Base-by-base conservation (phyloP, 306 rosid species). In the Crotalaria pallida region DNA sequence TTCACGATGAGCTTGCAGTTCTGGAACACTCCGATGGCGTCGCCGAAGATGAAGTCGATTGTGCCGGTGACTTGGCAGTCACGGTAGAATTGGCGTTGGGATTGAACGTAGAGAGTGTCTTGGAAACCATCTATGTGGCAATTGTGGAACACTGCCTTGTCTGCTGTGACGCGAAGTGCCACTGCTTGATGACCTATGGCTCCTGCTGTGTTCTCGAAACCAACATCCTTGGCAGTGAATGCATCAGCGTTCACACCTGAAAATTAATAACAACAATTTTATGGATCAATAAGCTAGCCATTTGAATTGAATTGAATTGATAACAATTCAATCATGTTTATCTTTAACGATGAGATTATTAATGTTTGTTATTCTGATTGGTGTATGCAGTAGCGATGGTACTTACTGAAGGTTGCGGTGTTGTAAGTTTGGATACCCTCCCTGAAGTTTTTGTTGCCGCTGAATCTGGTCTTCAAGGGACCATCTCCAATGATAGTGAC, bases 401-500 rank as follows among this genome's bases (percentile, higher is more conserved):
- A 43, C 81, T 52, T 62, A 92, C 98, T 53, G 49, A 94, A 65
- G 1, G 99, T 89, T 3, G 99, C 81, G 0, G 92, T 84, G 29
- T 24, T 15, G 80, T 82, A 87, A 1, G 97, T 88, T 15, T 77
- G 79, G 8, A 59, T 0, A 5, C 96, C 97, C 18, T 86, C 92
- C 0, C 11, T 10, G 12, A 13, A 87, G 86, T 83, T 87, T 69
- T 24, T 74, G 53, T 0, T 58, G 5, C 86, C 88, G 16, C 88
- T 80, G 85, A 95, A 79, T 62, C 11, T 85, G 51, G 96, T 89
- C 78, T 75, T 80, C 1, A 85, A 83, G 23, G 99, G 89, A 61
- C 99, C 99, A 56, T 94, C 99, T 13, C 97, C 99, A 27, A 91
- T 60, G 43, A 94, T 45, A 43, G 82, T 68, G 34, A 94, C 79